These are phyloP conservation scores for Penicillium bialowiezense DNA, from an alignment of 495 filamentous ascomycete genomes.

Conservation along the genomic window DNA sequence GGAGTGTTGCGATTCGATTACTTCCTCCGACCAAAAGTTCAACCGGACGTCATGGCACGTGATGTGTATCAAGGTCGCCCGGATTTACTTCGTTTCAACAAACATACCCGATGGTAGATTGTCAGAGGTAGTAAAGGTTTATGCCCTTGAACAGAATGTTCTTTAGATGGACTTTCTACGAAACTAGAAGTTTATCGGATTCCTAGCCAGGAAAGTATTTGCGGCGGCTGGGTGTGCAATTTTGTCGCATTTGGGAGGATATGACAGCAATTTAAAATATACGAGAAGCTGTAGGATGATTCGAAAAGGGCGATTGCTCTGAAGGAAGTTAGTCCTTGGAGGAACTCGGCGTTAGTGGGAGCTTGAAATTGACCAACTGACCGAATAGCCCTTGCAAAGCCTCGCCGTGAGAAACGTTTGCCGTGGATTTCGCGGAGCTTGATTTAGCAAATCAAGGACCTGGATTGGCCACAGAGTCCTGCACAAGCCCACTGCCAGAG, in stretches of 20 bases:
- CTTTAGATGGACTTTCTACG: neutral
- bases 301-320: neutral
- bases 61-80: conserved; percentile 2
- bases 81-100: neutral
- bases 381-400: neutral
- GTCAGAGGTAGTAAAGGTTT: too few relatives aligned
- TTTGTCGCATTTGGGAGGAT: conserved; percentile 5
- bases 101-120: too few relatives aligned
- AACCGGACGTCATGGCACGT: conserved; percentile 27
- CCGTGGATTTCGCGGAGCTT: neutral
- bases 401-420: neutral
- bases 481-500: too few relatives aligned
- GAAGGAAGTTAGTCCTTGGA: neutral
- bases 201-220: neutral
- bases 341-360: neutral
- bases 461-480: too few relatives aligned
- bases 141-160: too few relatives aligned
- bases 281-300: neutral
- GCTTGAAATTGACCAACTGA: neutral
- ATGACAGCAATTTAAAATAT: neutral
- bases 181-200: too few relatives aligned
- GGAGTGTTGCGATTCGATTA: conserved; percentile 2
- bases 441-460: too few relatives aligned
- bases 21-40: conserved; percentile 3
- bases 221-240: neutral